These are phyloP conservation scores for Yarrowia osloensis DNA, from an alignment of 805 yeast species.

Conservation along the genomic window DNA sequence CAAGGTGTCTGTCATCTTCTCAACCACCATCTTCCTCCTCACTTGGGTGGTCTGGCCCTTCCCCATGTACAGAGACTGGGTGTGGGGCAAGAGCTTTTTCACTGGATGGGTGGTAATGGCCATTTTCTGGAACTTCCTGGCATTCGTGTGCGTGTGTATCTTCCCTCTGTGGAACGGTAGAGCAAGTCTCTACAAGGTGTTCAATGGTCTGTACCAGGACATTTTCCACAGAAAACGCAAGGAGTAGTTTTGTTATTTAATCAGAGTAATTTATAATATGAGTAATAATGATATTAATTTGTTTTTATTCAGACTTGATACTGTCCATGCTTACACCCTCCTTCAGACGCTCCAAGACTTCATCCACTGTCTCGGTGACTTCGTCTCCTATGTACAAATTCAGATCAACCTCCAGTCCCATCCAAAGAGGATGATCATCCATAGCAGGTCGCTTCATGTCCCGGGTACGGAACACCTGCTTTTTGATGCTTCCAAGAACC, in stretches of 20 bases:
- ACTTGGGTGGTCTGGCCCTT: slow-evolving; percentile 75
- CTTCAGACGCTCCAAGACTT: background rate
- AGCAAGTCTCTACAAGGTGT: slow-evolving; percentile 8
- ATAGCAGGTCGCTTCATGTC: background rate
- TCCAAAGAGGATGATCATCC: slow-evolving; percentile 20
- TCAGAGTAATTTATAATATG: background rate
- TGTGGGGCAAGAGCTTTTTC: slow-evolving; percentile 68
- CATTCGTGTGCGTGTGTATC: slow-evolving; percentile 44
- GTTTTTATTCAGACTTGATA: background rate
- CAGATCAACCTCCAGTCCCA: slow-evolving; percentile 23
- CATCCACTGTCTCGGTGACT: background rate
- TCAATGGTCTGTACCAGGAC: background rate
- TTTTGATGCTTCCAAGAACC: background rate
- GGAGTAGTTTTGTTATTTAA: background rate
- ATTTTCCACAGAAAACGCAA: background rate
- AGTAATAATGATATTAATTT: background rate
- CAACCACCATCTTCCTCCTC: slow-evolving; percentile 48
- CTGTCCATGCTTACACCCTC: slow-evolving; percentile 9
- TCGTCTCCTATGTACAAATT: background rate
- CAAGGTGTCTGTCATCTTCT: slow-evolving; percentile 23
- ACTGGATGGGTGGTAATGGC: slow-evolving; percentile 80
- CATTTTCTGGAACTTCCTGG: slow-evolving; percentile 64
- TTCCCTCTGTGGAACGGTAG: slow-evolving; percentile 55
- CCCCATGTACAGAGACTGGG: slow-evolving; percentile 74
- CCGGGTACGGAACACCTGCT: background rate